Evolutionary conservation across 257 asterid genomes (phyloP).

Genomic region (Capsicum rhomboideum): DNA sequence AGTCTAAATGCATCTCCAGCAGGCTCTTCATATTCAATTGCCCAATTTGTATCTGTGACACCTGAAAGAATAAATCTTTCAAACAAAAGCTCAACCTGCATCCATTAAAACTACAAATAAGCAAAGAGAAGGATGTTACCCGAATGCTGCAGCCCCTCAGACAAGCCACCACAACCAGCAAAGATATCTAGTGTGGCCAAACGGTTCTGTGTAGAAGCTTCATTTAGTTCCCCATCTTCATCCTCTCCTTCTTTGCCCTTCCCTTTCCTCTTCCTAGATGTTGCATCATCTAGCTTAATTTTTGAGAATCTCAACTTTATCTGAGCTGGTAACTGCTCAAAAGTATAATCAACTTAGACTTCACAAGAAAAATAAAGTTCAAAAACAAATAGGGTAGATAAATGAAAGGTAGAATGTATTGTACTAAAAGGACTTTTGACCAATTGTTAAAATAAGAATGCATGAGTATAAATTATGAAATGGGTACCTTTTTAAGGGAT

Average conservation of each 20-base stretch:
- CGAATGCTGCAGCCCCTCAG: conserved; percentile 73
- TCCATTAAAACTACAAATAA: background rate
- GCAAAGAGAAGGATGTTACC: conserved; percentile 24
- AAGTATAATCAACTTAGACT: conserved; percentile 12
- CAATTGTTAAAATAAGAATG: background rate
- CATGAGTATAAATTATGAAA: background rate
- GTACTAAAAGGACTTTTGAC: background rate
- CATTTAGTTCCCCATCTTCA: conserved; percentile 29
- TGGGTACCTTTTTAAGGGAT: conserved; percentile 67
- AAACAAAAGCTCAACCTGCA: background rate
- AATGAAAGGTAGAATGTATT: background rate
- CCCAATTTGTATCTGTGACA: conserved; percentile 73
- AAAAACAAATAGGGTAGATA: background rate
- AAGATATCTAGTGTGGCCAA: conserved; percentile 77
- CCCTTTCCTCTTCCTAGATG: conserved; percentile 61
- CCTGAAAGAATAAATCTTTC: conserved; percentile 32
- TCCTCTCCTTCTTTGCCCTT: conserved; percentile 73
- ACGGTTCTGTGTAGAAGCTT: conserved; percentile 23
- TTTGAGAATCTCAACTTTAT: conserved; percentile 47
- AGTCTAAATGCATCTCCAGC: conserved; percentile 93
- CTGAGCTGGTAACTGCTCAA: conserved; percentile 72
- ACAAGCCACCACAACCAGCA: conserved; percentile 98
- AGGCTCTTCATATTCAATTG: conserved; percentile 87
- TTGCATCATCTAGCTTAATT: conserved; percentile 30
- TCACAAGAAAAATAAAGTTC: conserved; percentile 5